These are phyloP conservation scores for Neonectria ditissima DNA, from an alignment of 2,329 filamentous ascomycete genomes.

Conservation along the genomic window DNA sequence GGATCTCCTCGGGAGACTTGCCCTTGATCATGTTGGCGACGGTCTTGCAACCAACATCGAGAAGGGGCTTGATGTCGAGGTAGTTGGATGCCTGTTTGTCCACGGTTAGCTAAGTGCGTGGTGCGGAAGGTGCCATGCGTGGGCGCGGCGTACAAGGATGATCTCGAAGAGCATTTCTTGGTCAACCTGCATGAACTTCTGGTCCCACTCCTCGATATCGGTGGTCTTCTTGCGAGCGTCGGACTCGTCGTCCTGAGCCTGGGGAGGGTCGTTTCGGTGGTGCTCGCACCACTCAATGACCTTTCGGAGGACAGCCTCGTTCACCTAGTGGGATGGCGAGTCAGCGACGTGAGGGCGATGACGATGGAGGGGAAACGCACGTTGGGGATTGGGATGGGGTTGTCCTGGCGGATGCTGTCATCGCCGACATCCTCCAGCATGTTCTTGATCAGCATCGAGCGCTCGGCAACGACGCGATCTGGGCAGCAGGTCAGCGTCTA, in stretches of 20 bases:
- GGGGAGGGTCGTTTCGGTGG: conserved; percentile 89
- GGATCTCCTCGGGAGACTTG: conserved; percentile 98
- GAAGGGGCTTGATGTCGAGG: conserved; percentile 96
- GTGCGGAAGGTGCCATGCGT: neutral
- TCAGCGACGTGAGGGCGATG: conserved; percentile 31
- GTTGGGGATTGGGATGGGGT: conserved; percentile 90
- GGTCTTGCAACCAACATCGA: conserved; percentile 99
- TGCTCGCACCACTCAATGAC: conserved; percentile 98
- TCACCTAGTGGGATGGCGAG: conserved; percentile 70
- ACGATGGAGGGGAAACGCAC: conserved; percentile 56
- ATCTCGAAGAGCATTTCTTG: conserved; percentile 99
- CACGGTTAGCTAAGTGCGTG: conserved; percentile 38
- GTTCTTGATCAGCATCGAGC: conserved; percentile 97
- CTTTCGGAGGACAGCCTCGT: conserved; percentile 92
- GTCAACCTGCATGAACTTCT: conserved; percentile 99
- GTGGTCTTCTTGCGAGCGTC: conserved; percentile 98
- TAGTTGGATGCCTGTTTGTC: conserved; percentile 87
- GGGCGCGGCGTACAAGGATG: conserved; percentile 78
- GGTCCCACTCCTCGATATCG: conserved; percentile 99
- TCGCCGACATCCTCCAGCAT: conserved; percentile 94
- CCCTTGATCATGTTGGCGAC: conserved; percentile 99
- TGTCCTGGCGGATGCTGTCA: conserved; percentile 60
- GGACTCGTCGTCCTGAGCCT: conserved; percentile 86
- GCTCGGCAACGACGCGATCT: conserved; percentile 89
- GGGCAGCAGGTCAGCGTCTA: conserved; percentile 32